Percentiles rank a stretch among this genome's conserved stretches.
Evolutionary conservation across 1,284 basidiomycete genomes (phyloP).

Genomic region (Pseudozyma tsukubaensis): DNA sequence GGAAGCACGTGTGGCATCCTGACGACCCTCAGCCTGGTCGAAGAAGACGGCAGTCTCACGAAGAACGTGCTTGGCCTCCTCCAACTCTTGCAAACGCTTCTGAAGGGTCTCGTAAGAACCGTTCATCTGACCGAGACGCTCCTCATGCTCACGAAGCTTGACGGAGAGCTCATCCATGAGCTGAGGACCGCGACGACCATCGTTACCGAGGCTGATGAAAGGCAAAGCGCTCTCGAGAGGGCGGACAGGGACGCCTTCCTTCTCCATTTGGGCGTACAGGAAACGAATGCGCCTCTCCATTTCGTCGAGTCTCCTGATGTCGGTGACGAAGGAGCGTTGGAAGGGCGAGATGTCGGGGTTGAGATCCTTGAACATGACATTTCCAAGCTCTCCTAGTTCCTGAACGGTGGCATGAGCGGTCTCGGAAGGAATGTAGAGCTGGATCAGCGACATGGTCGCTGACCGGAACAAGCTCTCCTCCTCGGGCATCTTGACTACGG

Average conservation of each 20-base stretch:
- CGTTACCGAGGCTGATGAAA: constrained; percentile 54
- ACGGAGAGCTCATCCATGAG: constrained; percentile 92
- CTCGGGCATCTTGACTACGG: constrained; percentile 38
- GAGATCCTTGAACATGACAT: constrained; percentile 97
- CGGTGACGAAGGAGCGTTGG: constrained; percentile 96
- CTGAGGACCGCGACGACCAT: constrained; percentile 78
- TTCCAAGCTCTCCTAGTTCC: constrained; percentile 92
- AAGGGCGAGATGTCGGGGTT: constrained; percentile 96
- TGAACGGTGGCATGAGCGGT: constrained; percentile 95
- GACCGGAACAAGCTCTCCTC: constrained; percentile 67
- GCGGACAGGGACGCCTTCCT: constrained; percentile 80
- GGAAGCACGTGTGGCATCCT: constrained; percentile 84
- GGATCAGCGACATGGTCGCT: constrained; percentile 87
- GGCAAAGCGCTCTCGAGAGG: constrained; percentile 69
- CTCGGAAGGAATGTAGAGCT: constrained; percentile 97
- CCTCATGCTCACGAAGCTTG: constrained; percentile 87
- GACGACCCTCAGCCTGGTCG: constrained; percentile 84
- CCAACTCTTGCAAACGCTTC: constrained; percentile 84
- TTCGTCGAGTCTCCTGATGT: constrained; percentile 93
- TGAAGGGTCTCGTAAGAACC: constrained; percentile 89
- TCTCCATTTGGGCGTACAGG: constrained; percentile 85
- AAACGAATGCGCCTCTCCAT: constrained; percentile 94
- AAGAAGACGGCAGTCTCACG: constrained; percentile 97
- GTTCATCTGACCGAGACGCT: constrained; percentile 90
- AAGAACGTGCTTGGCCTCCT: constrained; percentile 90